Conservation (phyloP, 2,329 filamentous ascomycete genomes). For the Colletotrichum australisinense region DNA sequence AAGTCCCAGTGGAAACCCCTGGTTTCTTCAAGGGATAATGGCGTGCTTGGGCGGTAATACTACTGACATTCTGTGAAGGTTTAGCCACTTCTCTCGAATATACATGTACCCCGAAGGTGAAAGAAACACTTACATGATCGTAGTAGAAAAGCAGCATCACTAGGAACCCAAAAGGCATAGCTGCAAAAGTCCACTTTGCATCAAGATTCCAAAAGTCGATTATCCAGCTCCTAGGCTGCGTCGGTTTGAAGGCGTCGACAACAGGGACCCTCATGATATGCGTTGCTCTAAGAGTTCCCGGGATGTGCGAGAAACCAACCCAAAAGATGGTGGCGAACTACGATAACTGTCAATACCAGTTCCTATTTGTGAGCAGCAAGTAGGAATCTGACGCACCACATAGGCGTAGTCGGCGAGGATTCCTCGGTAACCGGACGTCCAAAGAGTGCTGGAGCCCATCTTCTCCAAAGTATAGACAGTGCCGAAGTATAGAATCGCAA, state of each 20-base stretch:
- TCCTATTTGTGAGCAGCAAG: no score
- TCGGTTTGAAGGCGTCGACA: constrained; percentile 58
- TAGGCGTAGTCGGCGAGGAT: no score
- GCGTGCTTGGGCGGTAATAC: constrained; percentile 65
- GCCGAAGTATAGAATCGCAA: no score
- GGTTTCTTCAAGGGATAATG: constrained; percentile 68
- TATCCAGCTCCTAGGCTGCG: constrained; percentile 57
- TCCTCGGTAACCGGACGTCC: no score
- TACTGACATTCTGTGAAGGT: constrained; percentile 57
- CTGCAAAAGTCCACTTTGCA: constrained; percentile 63
- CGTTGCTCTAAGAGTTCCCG: constrained; percentile 54
- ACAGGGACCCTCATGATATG: constrained; percentile 54
- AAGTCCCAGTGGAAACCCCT: constrained; percentile 72
- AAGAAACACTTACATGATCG: constrained; percentile 55
- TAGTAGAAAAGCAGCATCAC: constrained; percentile 67
- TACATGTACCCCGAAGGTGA: no score
- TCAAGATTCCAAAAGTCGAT: constrained; percentile 65
- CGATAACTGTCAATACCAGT: background rate
- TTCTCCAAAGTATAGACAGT: no score
- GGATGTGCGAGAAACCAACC: constrained; percentile 63
- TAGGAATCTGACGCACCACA: no score
- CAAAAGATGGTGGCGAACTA: constrained; percentile 63
- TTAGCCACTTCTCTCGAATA: background rate
- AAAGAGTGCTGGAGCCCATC: no score
- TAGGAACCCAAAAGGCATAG: constrained; percentile 63